Percentiles rank a stretch among this genome's conserved stretches.
Conservation (phyloP, 108 stramenopile genomes). For the Cyclostephanos invisitatus region DNA sequence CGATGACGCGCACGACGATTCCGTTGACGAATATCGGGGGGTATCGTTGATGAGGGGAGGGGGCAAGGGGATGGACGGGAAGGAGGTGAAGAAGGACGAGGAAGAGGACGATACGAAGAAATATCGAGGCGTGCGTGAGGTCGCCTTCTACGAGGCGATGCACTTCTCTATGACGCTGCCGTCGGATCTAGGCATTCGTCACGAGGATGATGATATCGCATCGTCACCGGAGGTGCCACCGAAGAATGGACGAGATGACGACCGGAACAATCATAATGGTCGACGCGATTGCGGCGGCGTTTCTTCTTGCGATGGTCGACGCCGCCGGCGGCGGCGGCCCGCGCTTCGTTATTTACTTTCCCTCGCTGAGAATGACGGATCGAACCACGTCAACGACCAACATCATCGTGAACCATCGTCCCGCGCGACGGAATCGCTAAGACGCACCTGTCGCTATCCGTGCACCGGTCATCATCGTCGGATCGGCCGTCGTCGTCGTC, state of each 20-base stretch:
- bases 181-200: background rate
- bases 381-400: too few species aligned
- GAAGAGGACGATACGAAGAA: slow-evolving; percentile 36
- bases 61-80: background rate
- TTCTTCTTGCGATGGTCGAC: too few species aligned
- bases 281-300: background rate
- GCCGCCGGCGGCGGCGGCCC: too few species aligned
- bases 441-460: background rate
- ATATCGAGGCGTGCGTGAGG: slow-evolving; percentile 77
- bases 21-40: background rate
- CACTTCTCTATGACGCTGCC: slow-evolving; percentile 18
- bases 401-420: too few species aligned
- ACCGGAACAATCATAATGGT: slow-evolving; percentile 7
- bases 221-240: background rate
- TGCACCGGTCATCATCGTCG: background rate
- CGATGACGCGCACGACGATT: background rate
- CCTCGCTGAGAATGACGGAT: background rate
- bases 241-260: background rate
- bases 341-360: background rate
- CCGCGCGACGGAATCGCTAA: too few species aligned
- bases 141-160: slow-evolving; percentile 81
- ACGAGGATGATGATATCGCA: background rate
- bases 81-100: background rate
- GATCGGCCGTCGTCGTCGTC: background rate
- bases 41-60: background rate